Base-by-base conservation (phyloP, 495 filamentous ascomycete genomes). In the Penicillium samsonianum region DNA sequence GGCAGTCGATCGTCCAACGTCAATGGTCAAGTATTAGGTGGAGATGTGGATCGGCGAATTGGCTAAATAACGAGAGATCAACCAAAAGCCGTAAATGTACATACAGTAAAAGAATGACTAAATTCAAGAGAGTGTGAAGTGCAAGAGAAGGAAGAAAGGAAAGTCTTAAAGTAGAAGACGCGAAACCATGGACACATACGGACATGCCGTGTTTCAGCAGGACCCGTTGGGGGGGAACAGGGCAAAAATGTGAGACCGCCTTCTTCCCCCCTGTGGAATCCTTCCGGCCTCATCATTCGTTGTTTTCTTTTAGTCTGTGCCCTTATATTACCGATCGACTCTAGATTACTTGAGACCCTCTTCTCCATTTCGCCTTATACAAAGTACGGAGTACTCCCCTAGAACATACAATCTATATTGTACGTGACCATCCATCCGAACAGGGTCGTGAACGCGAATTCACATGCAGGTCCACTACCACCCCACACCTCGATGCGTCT, bases 161-260 rank as follows among this genome's bases (percentile, higher is more conserved):
- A 25, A 25, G 23, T 2, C 23, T 28, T 12, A 31, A 49, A 17
- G 4, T 14, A n/a, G 37, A 42, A 47, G 16, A 50, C 37, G 14
- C 35, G 22, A 43, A 5, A 1, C 40, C 10, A 22, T 23, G 20
- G 20, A 54, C 8, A 25, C 35, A 38, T 42, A 30, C 26, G n/a
- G 19, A 17, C 33, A 25, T 38, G 58, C 50, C 47, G 55, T 59
- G 62, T 67, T 64, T 67, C 61, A 67, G 43, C 60, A 58, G 44
- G 16, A 12, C 40, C 54, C 44, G 61, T 62, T 62, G 45, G 49
- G 37, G 50, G 46, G 47, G 17, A 48, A 48, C 46, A 30, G 16
- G 23, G 20, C 19, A 63, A 61, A 63, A 67, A 67, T 67, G 65
- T 67, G 65, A 67, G 65, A 67, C 65, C 47, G 49, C 64, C 65